These are phyloP conservation scores for Prunus campanulata DNA, from an alignment of 306 rosid species.

Conservation along the genomic window DNA sequence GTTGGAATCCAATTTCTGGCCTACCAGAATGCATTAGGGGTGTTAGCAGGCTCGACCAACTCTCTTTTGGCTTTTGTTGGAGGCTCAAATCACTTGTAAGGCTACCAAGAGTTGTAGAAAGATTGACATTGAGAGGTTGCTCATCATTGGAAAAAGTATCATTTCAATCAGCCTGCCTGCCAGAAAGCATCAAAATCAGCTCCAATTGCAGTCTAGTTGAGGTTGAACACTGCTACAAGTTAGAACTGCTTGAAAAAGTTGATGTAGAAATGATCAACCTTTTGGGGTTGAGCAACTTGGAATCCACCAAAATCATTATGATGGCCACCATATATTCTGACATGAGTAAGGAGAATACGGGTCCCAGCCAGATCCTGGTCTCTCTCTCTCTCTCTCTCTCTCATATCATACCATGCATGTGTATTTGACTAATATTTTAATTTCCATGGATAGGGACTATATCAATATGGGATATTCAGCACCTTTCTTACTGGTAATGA, in stretches of 20 bases:
- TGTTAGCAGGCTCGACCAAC: no score
- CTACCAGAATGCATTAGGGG: no score
- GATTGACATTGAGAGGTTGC: accelerated
- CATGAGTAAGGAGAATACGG: no score
- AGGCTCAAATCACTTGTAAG: no score
- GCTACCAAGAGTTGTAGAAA: no score
- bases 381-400: background rate
- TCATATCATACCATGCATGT: background rate
- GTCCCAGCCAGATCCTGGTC: background rate
- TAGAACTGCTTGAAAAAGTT: background rate
- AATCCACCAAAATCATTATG: background rate
- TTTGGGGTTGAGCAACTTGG: background rate
- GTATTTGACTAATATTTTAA: background rate
- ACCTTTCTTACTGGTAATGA: background rate
- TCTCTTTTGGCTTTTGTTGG: no score
- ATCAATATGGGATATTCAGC: background rate
- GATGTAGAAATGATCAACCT: background rate
- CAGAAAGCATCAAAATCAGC: accelerated
- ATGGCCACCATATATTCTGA: no score
- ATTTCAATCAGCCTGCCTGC: background rate
- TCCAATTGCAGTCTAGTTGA: background rate
- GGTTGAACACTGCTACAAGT: accelerated
- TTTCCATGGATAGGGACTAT: background rate
- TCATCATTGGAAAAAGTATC: background rate
- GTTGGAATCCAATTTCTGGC: no score